Evolutionary conservation across 768 basidiomycete genomes (phyloP), one percentile per base, ranked within the genome.

Genomic region (Tubosaeta brunneosetosa): DNA sequence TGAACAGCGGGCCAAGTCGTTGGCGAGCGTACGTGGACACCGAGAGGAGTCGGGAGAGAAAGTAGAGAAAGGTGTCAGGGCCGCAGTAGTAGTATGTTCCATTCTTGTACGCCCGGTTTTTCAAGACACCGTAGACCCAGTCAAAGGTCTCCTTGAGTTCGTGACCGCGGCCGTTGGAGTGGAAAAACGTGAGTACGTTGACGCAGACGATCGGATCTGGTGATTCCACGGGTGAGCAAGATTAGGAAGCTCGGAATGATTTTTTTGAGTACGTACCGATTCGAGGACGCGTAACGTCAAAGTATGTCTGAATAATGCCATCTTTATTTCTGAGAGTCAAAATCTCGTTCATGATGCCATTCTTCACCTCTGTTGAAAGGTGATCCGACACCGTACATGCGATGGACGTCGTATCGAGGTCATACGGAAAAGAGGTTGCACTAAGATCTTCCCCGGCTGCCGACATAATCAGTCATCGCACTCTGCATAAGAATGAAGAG

Each of bases 41-140:
- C 8, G 56, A 64, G 4, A 63, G 48, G 2, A 61, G 50, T 6
- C 55, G 51, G 8, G 62, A 62, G 41, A 63, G 58, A 49, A 64
- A 64, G 34, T 52, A 64, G 1, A 62, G 32, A 27, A 64, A 62
- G 0, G 53, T 29, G 32, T 64, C 55, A 0, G 62, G 38, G 3
- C 61, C 59, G 8, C 47, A 41, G 33, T 64, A 62, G 44, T 62
- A 61, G 17, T 47, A 37, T 1, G 62, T 63, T 11, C 61, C 61
- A 8, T 57, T 42, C 17, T 41, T 55, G 27, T 62, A 62, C 5
- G 61, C 61, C 22, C 53, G 36, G 34, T 64, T 61, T 53, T 61
- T 64, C 12, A 64, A 27, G 5, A 62, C 55, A 11, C 47, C 36
- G n/a, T 57, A 52, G 1, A 62, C 48, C 61, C 61, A 63, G 34